Evolutionary conservation across 2,329 filamentous ascomycete species (phyloP).

Genomic region (Penicillium sp.): DNA sequence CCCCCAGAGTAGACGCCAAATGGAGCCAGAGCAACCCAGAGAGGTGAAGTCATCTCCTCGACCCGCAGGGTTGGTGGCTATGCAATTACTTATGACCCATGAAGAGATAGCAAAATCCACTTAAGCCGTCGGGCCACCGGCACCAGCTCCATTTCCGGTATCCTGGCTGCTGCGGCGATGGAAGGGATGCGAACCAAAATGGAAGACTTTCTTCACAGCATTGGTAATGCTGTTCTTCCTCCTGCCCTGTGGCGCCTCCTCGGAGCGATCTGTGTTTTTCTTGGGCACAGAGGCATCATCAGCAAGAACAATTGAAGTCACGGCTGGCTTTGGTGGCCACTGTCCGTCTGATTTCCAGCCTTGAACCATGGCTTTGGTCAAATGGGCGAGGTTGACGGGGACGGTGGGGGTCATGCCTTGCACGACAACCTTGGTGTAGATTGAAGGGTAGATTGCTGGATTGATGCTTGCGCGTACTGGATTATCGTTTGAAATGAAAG

Average conservation of each 20-base stretch:
- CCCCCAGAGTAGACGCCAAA: constrained; percentile 1
- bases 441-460: constrained; percentile 69
- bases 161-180: constrained; percentile 33
- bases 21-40: neutral
- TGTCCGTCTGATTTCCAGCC: constrained; percentile 93
- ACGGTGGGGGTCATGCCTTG: constrained; percentile 78
- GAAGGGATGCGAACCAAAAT: constrained; percentile 36
- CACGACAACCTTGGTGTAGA: constrained; percentile 85
- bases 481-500: constrained; percentile 70
- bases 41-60: neutral
- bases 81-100: constrained; percentile 7
- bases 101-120: neutral
- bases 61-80: neutral
- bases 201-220: constrained; percentile 42
- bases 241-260: constrained; percentile 21
- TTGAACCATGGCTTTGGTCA: constrained; percentile 75
- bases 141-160: constrained; percentile 6
- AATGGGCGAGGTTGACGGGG: constrained; percentile 80
- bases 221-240: constrained; percentile 37
- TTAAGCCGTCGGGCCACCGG: constrained; percentile 4
- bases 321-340: constrained; percentile 70
- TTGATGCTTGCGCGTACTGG: constrained; percentile 74
- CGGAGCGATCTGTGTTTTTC: constrained; percentile 9
- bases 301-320: constrained; percentile 29
- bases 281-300: constrained; percentile 29